A percentile compares a stretch with the other conserved stretches of the same genome.
These are phyloP conservation scores for Acmispon strigosus DNA, from an alignment of 306 rosid genomes.

Conservation along the genomic window DNA sequence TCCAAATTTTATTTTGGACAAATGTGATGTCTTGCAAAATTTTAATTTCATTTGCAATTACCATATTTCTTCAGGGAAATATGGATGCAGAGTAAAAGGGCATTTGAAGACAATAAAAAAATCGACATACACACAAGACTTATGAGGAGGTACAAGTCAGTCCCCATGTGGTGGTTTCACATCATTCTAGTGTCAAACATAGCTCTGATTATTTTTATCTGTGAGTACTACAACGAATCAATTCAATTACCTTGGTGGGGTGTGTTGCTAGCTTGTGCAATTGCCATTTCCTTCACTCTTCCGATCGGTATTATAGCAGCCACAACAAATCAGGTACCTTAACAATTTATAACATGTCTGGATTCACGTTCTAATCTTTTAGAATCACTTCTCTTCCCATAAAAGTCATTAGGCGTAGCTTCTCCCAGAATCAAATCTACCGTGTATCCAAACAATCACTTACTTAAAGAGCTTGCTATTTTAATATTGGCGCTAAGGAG, in stretches of 20 bases:
- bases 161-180: slow-evolving; percentile 70
- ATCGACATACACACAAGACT: slow-evolving; percentile 68
- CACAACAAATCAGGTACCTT: slow-evolving; percentile 75
- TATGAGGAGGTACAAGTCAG: slow-evolving; percentile 57
- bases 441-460: background rate
- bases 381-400: too few relatives aligned
- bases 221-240: slow-evolving; percentile 44
- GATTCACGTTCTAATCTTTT: too few relatives aligned
- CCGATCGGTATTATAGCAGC: slow-evolving; percentile 70
- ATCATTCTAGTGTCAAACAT: slow-evolving; percentile 49
- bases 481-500: background rate
- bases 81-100: slow-evolving; percentile 42
- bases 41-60: background rate
- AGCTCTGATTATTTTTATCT: slow-evolving; percentile 47
- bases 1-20: background rate
- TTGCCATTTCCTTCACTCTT: slow-evolving; percentile 56
- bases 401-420: too few relatives aligned
- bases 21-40: background rate
- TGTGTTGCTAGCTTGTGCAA: slow-evolving; percentile 60
- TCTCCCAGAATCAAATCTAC: too few relatives aligned
- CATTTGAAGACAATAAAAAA: slow-evolving; percentile 37
- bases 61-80: slow-evolving; percentile 33
- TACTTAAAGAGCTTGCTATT: too few relatives aligned
- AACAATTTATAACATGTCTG: background rate
- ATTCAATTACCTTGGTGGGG: slow-evolving; percentile 97